A percentile compares a stretch with the other conserved stretches of the same genome.
These are phyloP conservation scores for Melampsora larici-populina DNA, from an alignment of 1,284 basidiomycete species.

Conservation along the genomic window DNA sequence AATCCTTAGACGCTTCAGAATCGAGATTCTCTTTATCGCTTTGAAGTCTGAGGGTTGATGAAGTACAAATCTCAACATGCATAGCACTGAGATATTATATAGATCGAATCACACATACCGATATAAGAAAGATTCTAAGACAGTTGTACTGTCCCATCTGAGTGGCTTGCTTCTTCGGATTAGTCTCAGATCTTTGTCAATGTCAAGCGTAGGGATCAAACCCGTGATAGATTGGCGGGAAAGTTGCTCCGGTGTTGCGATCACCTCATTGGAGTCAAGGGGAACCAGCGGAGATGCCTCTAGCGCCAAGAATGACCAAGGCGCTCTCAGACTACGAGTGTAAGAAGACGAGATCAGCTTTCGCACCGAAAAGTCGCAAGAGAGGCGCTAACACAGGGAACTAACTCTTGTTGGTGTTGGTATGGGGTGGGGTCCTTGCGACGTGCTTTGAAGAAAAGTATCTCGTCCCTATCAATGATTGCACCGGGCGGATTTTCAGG, in stretches of 20 bases:
- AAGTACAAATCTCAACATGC: neutral
- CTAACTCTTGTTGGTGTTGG: neutral
- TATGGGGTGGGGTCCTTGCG: neutral
- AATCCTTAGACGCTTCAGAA: constrained; percentile 12
- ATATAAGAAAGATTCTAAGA: constrained; percentile 37
- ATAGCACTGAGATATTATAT: too few species aligned
- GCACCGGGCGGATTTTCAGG: neutral
- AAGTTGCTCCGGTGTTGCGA: constrained; percentile 11
- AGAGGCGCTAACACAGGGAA: neutral
- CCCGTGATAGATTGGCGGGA: constrained; percentile 18
- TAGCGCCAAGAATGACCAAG: constrained; percentile 17
- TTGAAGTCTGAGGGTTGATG: constrained; percentile 3
- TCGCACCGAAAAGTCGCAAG: neutral
- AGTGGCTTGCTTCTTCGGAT: constrained; percentile 30
- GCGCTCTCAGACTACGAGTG: neutral
- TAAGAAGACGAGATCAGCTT: neutral
- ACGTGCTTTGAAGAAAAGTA: constrained; percentile 2
- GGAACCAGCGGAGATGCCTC: constrained; percentile 12
- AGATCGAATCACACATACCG: neutral
- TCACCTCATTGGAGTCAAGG: constrained; percentile 11
- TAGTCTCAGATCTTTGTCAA: constrained; percentile 24
- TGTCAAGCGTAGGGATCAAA: constrained; percentile 19
- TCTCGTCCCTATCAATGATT: constrained; percentile 1
- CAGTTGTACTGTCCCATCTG: constrained; percentile 27
- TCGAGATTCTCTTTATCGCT: constrained; percentile 33